Evolutionary conservation across 768 basidiomycete species (phyloP).

Genomic region (Lactifluus subvellereus): DNA sequence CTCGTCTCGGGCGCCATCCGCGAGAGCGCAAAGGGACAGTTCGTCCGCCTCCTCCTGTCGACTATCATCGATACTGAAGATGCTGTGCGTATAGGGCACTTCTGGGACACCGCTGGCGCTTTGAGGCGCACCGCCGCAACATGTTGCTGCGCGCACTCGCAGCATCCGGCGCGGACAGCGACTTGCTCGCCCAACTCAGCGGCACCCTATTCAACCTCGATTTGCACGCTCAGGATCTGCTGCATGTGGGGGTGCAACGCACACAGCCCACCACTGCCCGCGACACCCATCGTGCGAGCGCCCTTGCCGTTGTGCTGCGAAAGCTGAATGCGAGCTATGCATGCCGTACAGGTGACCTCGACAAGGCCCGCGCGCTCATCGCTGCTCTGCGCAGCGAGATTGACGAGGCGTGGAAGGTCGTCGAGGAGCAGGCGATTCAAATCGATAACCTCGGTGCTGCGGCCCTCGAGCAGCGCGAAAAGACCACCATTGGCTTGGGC

Average conservation of each 20-base stretch:
- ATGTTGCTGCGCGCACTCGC: slow-evolving; percentile 22
- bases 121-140: slow-evolving; percentile 21
- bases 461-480: slow-evolving; percentile 18
- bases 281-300: slow-evolving; percentile 66
- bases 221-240: slow-evolving; percentile 39
- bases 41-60: slow-evolving; percentile 24
- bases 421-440: slow-evolving; percentile 64
- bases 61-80: slow-evolving; percentile 10
- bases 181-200: slow-evolving; percentile 20
- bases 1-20: slow-evolving; percentile 25
- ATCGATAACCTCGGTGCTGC: slow-evolving; percentile 54
- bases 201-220: slow-evolving; percentile 17
- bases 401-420: slow-evolving; percentile 76
- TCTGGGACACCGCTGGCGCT: slow-evolving; percentile 20
- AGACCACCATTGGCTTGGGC: slow-evolving; percentile 9
- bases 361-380: slow-evolving; percentile 42
- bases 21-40: slow-evolving; percentile 23
- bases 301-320: slow-evolving; percentile 67
- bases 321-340: slow-evolving; percentile 76
- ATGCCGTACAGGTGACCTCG: slow-evolving; percentile 54
- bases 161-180: slow-evolving; percentile 17
- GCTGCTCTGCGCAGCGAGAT: slow-evolving; percentile 62
- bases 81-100: neutral
- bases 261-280: slow-evolving; percentile 54
- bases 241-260: slow-evolving; percentile 55